Percentiles rank a stretch among this genome's conserved stretches.
phyloP scores from a whole-genome alignment of 1,139 yeast species.

The Hanseniaspora gamundiae region DNA sequence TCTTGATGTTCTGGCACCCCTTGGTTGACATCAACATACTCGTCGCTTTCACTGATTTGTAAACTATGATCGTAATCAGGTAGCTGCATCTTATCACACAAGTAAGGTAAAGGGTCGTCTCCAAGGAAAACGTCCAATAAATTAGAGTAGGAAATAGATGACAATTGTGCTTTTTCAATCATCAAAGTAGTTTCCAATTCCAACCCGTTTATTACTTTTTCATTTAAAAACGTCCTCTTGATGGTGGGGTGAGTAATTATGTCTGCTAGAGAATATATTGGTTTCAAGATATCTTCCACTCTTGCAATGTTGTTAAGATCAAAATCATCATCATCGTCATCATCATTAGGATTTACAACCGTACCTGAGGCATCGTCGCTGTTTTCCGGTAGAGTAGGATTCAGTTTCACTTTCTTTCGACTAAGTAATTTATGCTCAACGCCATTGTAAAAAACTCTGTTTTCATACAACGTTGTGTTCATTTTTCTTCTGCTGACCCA shows the following conservation, averaged over 20 bases:
- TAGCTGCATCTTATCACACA: conserved; percentile 52
- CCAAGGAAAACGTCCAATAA: conserved; percentile 73
- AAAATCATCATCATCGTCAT: conserved; percentile 19
- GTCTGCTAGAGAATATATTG: conserved; percentile 73
- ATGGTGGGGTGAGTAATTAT: conserved; percentile 60
- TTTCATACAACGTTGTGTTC: conserved; percentile 27
- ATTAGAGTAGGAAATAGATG: conserved; percentile 56
- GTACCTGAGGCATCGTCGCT: conserved; percentile 17
- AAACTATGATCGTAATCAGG: conserved; percentile 58
- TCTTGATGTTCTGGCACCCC: conserved; percentile 6
- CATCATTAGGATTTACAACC: conserved; percentile 13
- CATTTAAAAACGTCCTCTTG: conserved; percentile 46
- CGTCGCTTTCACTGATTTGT: conserved; percentile 20
- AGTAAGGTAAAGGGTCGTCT: conserved; percentile 63
- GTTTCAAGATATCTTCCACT: conserved; percentile 50
- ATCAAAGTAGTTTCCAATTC: conserved; percentile 64
- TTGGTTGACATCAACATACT: conserved; percentile 5
- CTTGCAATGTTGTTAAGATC: conserved; percentile 30
- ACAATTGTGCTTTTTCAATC: conserved; percentile 70
- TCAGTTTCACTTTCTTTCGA: conserved; percentile 18
- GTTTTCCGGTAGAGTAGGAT: conserved; percentile 24
- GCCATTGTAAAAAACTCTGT: conserved; percentile 25
- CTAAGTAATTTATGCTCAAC: conserved; percentile 24
- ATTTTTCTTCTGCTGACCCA: conserved; percentile 25
- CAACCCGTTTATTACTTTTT: conserved; percentile 36